These are phyloP conservation scores for Alternaria tenuissima DNA, from an alignment of 2,329 filamentous ascomycete species.

Conservation along the genomic window DNA sequence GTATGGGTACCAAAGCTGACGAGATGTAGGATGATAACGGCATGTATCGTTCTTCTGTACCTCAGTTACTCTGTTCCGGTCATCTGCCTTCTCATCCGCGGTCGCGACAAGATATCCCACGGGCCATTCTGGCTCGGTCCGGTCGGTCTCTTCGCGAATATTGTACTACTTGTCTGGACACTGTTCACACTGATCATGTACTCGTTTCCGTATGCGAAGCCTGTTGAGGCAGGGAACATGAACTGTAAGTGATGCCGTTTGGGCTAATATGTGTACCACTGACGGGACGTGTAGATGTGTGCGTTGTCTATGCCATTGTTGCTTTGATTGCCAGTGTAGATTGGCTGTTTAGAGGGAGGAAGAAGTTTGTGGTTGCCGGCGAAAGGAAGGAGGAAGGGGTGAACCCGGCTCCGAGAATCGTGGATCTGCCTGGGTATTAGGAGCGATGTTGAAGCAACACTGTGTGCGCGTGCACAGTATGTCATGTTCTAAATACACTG, in stretches of 20 bases:
- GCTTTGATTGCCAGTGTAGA: slow-evolving; percentile 39
- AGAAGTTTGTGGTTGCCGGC: slow-evolving; percentile 41
- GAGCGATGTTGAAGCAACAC: background rate
- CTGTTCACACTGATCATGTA: slow-evolving; percentile 61
- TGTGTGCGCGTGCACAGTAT: too few species aligned
- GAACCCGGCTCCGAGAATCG: background rate
- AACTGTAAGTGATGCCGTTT: slow-evolving; percentile 26
- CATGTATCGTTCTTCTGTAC: slow-evolving; percentile 53
- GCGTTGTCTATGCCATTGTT: slow-evolving; percentile 34
- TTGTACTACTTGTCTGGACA: slow-evolving; percentile 58
- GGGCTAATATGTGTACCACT: slow-evolving; percentile 15
- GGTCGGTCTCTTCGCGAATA: slow-evolving; percentile 54
- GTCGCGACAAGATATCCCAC: slow-evolving; percentile 54
- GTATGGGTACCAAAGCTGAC: slow-evolving; percentile 1
- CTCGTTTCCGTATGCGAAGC: slow-evolving; percentile 44
- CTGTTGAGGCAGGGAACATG: slow-evolving; percentile 44
- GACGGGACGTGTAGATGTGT: slow-evolving; percentile 16
- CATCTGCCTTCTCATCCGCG: slow-evolving; percentile 55
- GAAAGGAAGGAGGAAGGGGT: slow-evolving; percentile 37
- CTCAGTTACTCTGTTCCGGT: slow-evolving; percentile 55
- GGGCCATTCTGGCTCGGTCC: slow-evolving; percentile 60
- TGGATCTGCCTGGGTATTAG: background rate
- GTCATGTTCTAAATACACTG: too few species aligned
- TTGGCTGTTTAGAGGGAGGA: slow-evolving; percentile 40
- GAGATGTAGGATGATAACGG: slow-evolving; percentile 51